Percentiles rank a stretch among this genome's conserved stretches.
phyloP scores from a whole-genome alignment of 352 stramenopile genomes.

The Globisporangium irregulare region DNA sequence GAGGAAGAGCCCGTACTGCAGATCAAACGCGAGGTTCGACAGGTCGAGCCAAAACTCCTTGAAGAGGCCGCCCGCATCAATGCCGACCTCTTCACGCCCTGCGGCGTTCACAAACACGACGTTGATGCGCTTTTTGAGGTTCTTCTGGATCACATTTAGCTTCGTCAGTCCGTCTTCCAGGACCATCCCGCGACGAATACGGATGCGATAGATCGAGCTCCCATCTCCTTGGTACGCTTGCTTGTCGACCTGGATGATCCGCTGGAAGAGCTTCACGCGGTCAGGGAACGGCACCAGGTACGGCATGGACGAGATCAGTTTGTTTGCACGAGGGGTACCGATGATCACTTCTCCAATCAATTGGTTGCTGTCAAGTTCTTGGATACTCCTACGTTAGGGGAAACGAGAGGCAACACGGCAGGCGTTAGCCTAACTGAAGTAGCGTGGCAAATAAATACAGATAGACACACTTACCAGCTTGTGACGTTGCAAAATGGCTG shows the following conservation, averaged over 20 bases:
- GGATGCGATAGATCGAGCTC: constrained; percentile 48
- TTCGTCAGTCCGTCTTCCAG: constrained; percentile 87
- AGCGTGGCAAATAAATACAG: not conserved
- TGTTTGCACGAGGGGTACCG: constrained; percentile 50
- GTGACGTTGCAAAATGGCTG: constrained; percentile 71
- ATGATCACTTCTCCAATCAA: constrained; percentile 56
- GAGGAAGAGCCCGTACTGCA: constrained; percentile 87
- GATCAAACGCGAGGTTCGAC: constrained; percentile 90
- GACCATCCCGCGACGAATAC: constrained; percentile 65
- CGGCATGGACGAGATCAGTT: constrained; percentile 71
- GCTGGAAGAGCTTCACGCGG: constrained; percentile 68
- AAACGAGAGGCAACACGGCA: not conserved
- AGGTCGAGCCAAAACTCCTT: constrained; percentile 97
- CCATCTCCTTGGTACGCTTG: constrained; percentile 43
- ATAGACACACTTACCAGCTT: constrained; percentile 52
- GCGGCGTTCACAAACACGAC: constrained; percentile 87
- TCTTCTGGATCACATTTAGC: constrained; percentile 79
- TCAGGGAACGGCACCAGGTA: constrained; percentile 70
- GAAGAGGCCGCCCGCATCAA: constrained; percentile 96
- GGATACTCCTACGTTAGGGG: constrained; percentile 38
- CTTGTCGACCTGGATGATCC: constrained; percentile 54
- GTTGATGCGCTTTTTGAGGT: constrained; percentile 86
- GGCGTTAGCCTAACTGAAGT: not conserved
- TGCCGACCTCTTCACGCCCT: constrained; percentile 91
- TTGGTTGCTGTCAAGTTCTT: constrained; percentile 50